Evolutionary conservation across 805 yeast genomes (phyloP).

Genomic region (Barnettozyma californica): DNA sequence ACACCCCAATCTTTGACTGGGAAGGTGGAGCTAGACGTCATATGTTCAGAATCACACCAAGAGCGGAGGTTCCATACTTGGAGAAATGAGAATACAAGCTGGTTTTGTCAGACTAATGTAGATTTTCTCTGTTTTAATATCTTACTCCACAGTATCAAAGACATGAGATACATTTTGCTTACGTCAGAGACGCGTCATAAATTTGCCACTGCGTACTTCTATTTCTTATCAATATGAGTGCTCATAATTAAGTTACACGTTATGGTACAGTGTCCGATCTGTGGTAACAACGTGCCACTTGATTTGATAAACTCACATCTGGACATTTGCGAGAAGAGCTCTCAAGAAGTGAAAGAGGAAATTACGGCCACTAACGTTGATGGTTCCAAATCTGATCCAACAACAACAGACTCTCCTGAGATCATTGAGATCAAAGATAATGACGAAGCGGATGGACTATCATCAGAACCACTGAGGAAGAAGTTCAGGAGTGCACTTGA

Average conservation of each 20-base stretch:
- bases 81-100: not conserved
- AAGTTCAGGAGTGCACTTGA: conserved; percentile 7
- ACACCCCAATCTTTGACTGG: conserved; percentile 63
- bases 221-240: not conserved
- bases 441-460: conserved; percentile 1
- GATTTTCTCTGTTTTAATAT: not conserved
- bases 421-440: conserved; percentile 15
- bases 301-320: conserved; percentile 20
- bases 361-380: not conserved
- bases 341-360: conserved; percentile 1
- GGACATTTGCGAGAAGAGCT: conserved; percentile 18
- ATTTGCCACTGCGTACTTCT: not conserved
- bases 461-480: conserved; percentile 2
- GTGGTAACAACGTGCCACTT: conserved; percentile 16
- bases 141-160: no score
- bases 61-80: conserved; percentile 53
- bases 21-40: conserved; percentile 54
- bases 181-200: not conserved
- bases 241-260: not conserved
- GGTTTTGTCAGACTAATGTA: not conserved
- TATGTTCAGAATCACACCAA: conserved; percentile 57
- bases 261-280: conserved; percentile 26
- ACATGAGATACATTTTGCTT: not conserved
- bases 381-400: not conserved
- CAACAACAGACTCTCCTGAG: conserved; percentile 5